Evolutionary conservation across 108 stramenopile genomes (phyloP), one percentile per base, ranked within the genome.

Genomic region (Pseudonitzschia multiseries): DNA sequence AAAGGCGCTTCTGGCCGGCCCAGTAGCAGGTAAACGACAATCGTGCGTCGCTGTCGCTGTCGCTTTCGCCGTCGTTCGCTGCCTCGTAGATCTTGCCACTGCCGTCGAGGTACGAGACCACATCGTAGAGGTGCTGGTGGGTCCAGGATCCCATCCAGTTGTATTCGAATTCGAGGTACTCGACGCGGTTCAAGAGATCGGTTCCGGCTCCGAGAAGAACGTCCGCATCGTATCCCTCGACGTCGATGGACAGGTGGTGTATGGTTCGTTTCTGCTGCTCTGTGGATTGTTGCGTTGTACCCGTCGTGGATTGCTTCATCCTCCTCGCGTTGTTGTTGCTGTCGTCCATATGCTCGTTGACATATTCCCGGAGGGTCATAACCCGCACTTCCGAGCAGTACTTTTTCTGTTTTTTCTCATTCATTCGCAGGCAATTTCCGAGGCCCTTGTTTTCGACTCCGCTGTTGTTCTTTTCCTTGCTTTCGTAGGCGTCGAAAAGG

Each of bases 81-180:
- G 36, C 36, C 36, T 36, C 36, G 40, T 20, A 28, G 66, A 46
- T 42, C 54, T 50, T 68, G 46, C 32, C n/a, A 67, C 50, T 46
- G 17, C 21, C 29, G 36, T 73, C 22, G 46, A 79, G 51, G 36
- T 44, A 26, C 2, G 62, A 59, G 48, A 75, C 75, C 42, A 62
- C 65, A 48, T 57, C 67, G 17, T 52, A 51, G 29, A 75, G 57
- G 26, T 60, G 36, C 15, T 57, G 28, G 15, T 46, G 9, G 0
- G 8, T 27, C 69, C 75, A 76, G 0, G 44, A 31, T 0, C 85
- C 78, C 48, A 53, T 74, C 76, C 74, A 78, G 59, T 84, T 78
- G 70, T 77, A 84, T 60, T 84, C 84, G 75, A 84, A 84, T 60
- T 84, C 84, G 21, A 84, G 57, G 54, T 84, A 84, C 28, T 73